Evolutionary conservation across 768 basidiomycete genomes (phyloP).

Genomic region (Tubosaeta brunneosetosa): DNA sequence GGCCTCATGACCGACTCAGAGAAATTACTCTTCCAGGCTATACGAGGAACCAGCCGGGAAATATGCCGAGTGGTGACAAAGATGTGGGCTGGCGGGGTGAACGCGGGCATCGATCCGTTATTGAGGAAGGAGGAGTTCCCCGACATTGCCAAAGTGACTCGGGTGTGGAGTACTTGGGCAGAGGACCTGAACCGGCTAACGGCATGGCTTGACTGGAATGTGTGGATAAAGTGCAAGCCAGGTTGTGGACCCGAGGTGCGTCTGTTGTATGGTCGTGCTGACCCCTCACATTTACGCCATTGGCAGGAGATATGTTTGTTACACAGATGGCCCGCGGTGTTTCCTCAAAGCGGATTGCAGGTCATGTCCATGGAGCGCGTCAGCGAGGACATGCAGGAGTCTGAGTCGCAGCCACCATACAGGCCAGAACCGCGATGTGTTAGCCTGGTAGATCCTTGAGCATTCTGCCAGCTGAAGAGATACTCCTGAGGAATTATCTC

Average conservation of each 20-base stretch:
- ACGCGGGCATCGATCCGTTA: conserved; percentile 6
- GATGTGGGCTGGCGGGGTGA: conserved; percentile 28
- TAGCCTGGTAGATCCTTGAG: too few relatives aligned
- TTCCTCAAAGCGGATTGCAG: background rate
- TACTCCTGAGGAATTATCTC: too few relatives aligned
- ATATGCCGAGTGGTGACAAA: conserved; percentile 41
- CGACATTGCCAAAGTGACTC: background rate
- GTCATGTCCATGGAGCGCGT: background rate
- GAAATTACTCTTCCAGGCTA: conserved; percentile 16
- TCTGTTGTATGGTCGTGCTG: background rate
- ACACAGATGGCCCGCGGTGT: conserved; percentile 9
- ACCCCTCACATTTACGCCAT: background rate
- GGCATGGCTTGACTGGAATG: conserved; percentile 48
- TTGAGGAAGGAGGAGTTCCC: background rate
- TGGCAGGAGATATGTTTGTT: conserved; percentile 16
- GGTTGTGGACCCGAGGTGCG: conserved; percentile 42
- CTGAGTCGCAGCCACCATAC: background rate
- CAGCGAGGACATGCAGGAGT: background rate
- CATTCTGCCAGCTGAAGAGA: too few relatives aligned
- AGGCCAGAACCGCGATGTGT: too few relatives aligned
- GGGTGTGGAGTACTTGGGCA: conserved; percentile 30
- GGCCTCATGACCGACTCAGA: conserved; percentile 25
- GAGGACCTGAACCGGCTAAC: conserved; percentile 33
- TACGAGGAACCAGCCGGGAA: conserved; percentile 35
- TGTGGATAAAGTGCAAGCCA: conserved; percentile 45